Evolutionary conservation across 2,329 filamentous ascomycete genomes (phyloP).

Genomic region (Exophiala lecanii-corni): DNA sequence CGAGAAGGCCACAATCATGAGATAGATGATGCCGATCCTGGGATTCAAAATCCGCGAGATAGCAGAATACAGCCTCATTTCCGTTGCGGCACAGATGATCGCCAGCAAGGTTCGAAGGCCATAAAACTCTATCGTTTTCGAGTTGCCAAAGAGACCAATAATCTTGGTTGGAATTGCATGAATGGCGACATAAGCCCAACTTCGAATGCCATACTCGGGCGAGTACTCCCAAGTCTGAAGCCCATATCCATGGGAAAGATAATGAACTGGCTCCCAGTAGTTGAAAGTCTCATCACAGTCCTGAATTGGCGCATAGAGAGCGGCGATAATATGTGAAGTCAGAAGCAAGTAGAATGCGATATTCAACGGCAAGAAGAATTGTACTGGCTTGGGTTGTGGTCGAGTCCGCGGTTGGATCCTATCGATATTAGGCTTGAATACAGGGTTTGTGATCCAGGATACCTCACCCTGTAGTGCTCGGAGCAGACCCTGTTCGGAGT

Average conservation of each 20-base stretch:
- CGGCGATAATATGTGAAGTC: slow-evolving; percentile 67
- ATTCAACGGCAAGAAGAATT: slow-evolving; percentile 65
- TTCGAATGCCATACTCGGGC: slow-evolving; percentile 87
- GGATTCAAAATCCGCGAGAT: slow-evolving; percentile 73
- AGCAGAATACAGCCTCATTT: slow-evolving; percentile 74
- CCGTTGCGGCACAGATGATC: slow-evolving; percentile 70
- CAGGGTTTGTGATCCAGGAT: too few species aligned
- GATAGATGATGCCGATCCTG: slow-evolving; percentile 77
- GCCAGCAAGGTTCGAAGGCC: slow-evolving; percentile 73
- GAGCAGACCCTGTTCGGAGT: too few species aligned
- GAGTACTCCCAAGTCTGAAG: slow-evolving; percentile 99
- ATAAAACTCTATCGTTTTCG: slow-evolving; percentile 70
- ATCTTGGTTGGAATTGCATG: slow-evolving; percentile 70
- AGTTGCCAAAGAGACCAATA: slow-evolving; percentile 50
- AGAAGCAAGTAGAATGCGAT: slow-evolving; percentile 78
- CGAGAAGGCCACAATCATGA: slow-evolving; percentile 70
- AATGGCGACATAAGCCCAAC: slow-evolving; percentile 82
- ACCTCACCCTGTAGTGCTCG: too few species aligned
- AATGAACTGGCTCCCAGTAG: slow-evolving; percentile 97
- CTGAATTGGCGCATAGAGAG: slow-evolving; percentile 82
- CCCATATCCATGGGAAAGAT: slow-evolving; percentile 85
- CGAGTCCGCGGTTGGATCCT: too few species aligned
- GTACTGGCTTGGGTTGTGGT: slow-evolving; percentile 33
- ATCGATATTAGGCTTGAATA: too few species aligned
- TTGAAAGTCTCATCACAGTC: slow-evolving; percentile 99